Evolutionary conservation across 1,284 basidiomycete species (phyloP), one percentile per base, ranked within the genome.

Genomic region (Boletellus deceptivus): DNA sequence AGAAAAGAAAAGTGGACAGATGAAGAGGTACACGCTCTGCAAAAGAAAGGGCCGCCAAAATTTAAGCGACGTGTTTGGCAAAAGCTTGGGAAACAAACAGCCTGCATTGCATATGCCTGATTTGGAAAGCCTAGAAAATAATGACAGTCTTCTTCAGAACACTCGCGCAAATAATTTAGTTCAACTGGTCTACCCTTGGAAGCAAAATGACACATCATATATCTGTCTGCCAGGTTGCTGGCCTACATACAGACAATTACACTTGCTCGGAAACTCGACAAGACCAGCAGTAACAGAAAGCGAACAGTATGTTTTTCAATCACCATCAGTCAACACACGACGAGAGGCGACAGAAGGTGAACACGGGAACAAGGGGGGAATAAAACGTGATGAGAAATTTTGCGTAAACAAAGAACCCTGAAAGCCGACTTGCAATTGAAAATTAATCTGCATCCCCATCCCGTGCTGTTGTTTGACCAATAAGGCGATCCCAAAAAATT

Each of bases 401-500:
- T 25, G 25, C 7, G 25, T 25, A 25, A 25, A 25, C 25, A 31
- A 31, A 31, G 29, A 31, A 11, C 11, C 29, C 11, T 13, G 29
- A 13, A 35, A 43, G 49, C 37, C 56, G 46, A 53, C 49, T 53
- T 49, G 59, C 36, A 38, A 66, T 56, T 50, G 50, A 59, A 53
- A 39, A 7, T n/a, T 50, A 62, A 29, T 62, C 57, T 58, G 52
- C 55, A 6, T 45, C 56, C 61, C 52, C 51, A 7, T 16, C 46
- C 49, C 68, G 60, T 49, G 53, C 62, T 53, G 61, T 61, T 71
- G 64, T 75, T 75, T 74, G 67, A 75, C 74, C 72, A 68, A 63
- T 67, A 76, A 75, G 55, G 58, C 59, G 72, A 72, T 74, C 74
- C 59, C 53, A 55, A 61, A 58, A 64, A 62, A 69, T 68, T 68